Evolutionary conservation across 495 filamentous ascomycete species (phyloP), one percentile per base, ranked within the genome.

Genomic region (Parathielavia appendiculata): DNA sequence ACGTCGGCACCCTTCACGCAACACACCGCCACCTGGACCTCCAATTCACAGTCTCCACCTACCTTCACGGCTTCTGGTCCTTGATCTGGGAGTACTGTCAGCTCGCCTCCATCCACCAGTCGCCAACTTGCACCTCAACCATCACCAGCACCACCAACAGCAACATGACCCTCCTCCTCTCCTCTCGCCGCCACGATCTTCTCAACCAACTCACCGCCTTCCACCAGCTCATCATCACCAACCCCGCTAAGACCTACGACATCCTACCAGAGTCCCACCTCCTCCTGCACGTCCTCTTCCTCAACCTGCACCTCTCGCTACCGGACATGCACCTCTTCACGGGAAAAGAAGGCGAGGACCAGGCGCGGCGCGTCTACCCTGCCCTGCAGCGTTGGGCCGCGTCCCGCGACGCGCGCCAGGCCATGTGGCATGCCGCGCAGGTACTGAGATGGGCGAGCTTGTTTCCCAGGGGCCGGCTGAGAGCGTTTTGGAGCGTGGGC

Each of bases 321-420:
- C 84, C 86, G 51, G 83, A 86, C 50, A 75, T 87, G 0, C 83
- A 88, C 57, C 76, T 83, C 1, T 85, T 86, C 51, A 80, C 82
- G 0, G 83, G 83, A 0, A 81, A 83, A 38, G 81, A 85, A 52
- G 84, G 83, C 54, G 79, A 82, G 54, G 79, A 85, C 51, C 82
- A 85, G 62, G 79, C 83, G 1, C 71, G 76, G 4, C 68, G 77
- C 4, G 77, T 81, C 9, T 81, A 79, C 43, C 75, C 79, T 12
- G 71, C 71, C 0, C 72, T 85, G 0, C 72, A 78, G 39, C 68
- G 76, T 20, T 86, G 84, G 83, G 76, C 79, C 1, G 65, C 69
- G 1, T 77, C 69, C 16, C 46, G 64, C 2, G 79, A 83, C 20
- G 76, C 80, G 0, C 69, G 84, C 7, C 74, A 75, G 26, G 83